Evolutionary conservation across 768 basidiomycete species (phyloP).

Genomic region (Auricularia sp.): DNA sequence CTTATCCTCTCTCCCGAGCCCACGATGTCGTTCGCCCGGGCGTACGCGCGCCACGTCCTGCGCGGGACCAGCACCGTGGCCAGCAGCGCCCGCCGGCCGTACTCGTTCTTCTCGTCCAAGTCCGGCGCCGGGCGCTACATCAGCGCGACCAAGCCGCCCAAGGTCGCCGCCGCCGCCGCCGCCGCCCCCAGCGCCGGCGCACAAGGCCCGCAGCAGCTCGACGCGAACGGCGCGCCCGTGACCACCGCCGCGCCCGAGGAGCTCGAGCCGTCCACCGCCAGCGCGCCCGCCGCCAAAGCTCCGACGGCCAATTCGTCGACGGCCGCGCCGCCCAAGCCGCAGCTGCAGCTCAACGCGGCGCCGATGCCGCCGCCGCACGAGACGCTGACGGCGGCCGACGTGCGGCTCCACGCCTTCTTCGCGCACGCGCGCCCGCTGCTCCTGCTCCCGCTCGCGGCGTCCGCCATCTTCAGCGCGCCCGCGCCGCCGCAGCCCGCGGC

Average conservation of each 20-base stretch:
- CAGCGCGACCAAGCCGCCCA: conserved; percentile 8
- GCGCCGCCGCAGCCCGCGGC: background rate
- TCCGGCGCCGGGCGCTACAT: conserved; percentile 8
- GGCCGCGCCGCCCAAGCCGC: background rate
- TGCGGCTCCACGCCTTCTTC: conserved; percentile 12
- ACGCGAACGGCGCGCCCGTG: background rate
- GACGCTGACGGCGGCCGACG: conserved; percentile 4
- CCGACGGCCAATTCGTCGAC: background rate
- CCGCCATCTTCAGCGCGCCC: conserved; percentile 5
- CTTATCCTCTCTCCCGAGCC: background rate
- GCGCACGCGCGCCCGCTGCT: conserved; percentile 10
- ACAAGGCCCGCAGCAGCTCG: background rate
- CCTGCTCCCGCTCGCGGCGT: conserved; percentile 7
- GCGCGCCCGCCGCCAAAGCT: background rate
- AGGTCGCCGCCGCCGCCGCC: conserved; percentile 6
- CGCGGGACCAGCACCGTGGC: background rate
- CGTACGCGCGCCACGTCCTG: background rate
- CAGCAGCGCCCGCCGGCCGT: conserved; percentile 4
- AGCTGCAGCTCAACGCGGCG: background rate
- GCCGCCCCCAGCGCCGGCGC: background rate
- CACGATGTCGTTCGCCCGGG: background rate
- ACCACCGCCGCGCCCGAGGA: background rate
- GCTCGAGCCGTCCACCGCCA: background rate
- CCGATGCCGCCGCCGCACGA: conserved; percentile 2
- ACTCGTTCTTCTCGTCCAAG: conserved; percentile 12